These are phyloP conservation scores for Sphaerobolus stellatus DNA, from an alignment of 1,284 basidiomycete species.

Conservation along the genomic window DNA sequence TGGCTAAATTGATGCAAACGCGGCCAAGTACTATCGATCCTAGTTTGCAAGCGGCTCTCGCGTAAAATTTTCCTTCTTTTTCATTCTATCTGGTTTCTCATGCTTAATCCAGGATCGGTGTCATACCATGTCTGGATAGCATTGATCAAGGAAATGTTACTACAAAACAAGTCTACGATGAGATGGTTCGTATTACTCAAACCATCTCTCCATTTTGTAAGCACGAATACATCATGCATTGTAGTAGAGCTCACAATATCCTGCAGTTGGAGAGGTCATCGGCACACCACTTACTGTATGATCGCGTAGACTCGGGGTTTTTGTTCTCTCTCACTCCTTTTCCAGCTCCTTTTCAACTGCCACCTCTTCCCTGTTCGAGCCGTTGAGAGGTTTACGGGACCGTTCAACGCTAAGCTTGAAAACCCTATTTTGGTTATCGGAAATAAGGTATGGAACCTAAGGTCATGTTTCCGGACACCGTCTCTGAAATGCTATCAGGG, in stretches of 20 bases:
- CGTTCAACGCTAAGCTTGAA: slow-evolving; percentile 28
- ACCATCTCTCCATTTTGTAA: neutral
- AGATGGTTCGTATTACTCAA: slow-evolving; percentile 1
- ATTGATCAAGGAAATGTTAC: slow-evolving; percentile 6
- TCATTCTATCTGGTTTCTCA: no score
- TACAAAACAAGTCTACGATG: neutral
- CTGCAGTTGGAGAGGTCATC: neutral
- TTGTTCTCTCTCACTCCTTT: neutral
- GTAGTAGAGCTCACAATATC: neutral
- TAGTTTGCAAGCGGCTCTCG: no score
- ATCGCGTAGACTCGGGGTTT: neutral
- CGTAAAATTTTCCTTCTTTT: no score
- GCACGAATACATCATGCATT: neutral
- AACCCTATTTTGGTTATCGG: slow-evolving; percentile 30
- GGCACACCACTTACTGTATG: neutral
- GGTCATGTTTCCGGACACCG: neutral
- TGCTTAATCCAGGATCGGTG: no score
- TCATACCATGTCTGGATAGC: slow-evolving; percentile 7
- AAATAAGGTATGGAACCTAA: neutral
- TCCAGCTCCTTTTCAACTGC: neutral
- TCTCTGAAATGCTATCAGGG: slow-evolving; percentile 7
- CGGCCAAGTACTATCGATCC: no score
- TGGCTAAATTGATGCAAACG: no score
- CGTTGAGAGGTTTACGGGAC: slow-evolving; percentile 35
- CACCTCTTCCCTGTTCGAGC: slow-evolving; percentile 4